Evolutionary conservation across 257 asterid species (phyloP).

Genomic region (Rubia yunnanensis): DNA sequence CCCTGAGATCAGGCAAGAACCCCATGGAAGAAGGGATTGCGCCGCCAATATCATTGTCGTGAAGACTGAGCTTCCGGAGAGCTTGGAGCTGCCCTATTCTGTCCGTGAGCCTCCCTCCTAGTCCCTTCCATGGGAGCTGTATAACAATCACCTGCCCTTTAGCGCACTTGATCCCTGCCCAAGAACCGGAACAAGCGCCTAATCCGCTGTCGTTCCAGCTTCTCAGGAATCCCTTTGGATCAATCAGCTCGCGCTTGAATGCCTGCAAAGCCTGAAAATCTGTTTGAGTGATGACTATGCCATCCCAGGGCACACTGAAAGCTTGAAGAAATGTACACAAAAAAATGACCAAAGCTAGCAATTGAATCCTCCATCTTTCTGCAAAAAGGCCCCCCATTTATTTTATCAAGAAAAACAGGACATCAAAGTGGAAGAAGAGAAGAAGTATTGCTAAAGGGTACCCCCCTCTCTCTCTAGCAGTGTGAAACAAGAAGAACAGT

Average conservation of each 20-base stretch:
- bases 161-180: slow-evolving; percentile 93
- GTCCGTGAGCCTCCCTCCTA: slow-evolving; percentile 65
- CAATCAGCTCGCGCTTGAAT: slow-evolving; percentile 61
- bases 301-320: slow-evolving; percentile 63
- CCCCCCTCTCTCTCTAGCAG: slow-evolving; percentile 1
- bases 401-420: neutral
- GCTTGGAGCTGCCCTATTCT: slow-evolving; percentile 80
- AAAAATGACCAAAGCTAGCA: slow-evolving; percentile 24
- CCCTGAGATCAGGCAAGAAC: slow-evolving; percentile 70
- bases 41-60: slow-evolving; percentile 73
- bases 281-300: slow-evolving; percentile 62
- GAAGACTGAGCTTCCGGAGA: slow-evolving; percentile 80
- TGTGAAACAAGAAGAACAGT: neutral
- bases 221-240: slow-evolving; percentile 67
- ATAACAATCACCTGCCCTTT: slow-evolving; percentile 86
- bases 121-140: slow-evolving; percentile 88
- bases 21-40: slow-evolving; percentile 68
- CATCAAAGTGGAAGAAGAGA: neutral
- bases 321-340: slow-evolving; percentile 18
- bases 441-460: neutral
- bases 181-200: slow-evolving; percentile 88
- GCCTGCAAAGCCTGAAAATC: slow-evolving; percentile 80
- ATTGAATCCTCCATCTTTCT: slow-evolving; percentile 26
- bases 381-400: slow-evolving; percentile 17
- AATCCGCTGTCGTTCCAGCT: slow-evolving; percentile 87